phyloP scores from a whole-genome alignment of 306 rosid genomes.

The Hippophae rhamnoides region DNA sequence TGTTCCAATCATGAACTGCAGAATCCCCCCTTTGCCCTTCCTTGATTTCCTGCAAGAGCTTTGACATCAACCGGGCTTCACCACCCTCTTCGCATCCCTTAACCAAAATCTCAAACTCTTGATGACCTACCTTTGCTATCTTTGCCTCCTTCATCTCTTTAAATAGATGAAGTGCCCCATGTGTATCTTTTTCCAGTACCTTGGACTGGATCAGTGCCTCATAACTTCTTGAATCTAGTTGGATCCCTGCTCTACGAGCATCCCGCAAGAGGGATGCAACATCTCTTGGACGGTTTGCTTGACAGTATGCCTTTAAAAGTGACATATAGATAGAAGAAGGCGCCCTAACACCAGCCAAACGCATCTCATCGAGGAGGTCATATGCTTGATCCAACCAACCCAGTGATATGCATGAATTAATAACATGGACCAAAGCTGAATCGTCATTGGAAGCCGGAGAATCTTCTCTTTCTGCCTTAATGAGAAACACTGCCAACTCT shows the following conservation, averaged over 20 bases:
- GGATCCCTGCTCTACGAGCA: slow-evolving; percentile 76
- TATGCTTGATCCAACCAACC: slow-evolving; percentile 94
- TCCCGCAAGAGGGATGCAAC: slow-evolving; percentile 61
- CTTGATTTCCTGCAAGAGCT: slow-evolving; percentile 70
- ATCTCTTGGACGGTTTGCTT: slow-evolving; percentile 48
- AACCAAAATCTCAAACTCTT: slow-evolving; percentile 32
- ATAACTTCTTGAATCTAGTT: slow-evolving; percentile 65
- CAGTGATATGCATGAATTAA: slow-evolving; percentile 62
- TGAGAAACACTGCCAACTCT: slow-evolving; percentile 67
- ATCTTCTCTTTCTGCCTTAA: slow-evolving; percentile 58
- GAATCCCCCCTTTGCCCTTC: slow-evolving; percentile 60
- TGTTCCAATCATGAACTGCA: slow-evolving; percentile 90
- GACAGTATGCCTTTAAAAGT: slow-evolving; percentile 73
- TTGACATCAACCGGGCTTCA: slow-evolving; percentile 48
- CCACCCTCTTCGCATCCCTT: slow-evolving; percentile 29
- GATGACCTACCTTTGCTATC: slow-evolving; percentile 49
- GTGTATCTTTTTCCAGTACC: slow-evolving; percentile 61
- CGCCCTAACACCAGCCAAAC: slow-evolving; percentile 59
- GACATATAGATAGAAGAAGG: slow-evolving; percentile 57
- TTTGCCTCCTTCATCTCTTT: slow-evolving; percentile 72
- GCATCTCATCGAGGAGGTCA: slow-evolving; percentile 85
- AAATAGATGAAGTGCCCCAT: slow-evolving; percentile 63
- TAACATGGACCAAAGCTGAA: slow-evolving; percentile 64
- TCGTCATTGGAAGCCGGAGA: slow-evolving; percentile 62
- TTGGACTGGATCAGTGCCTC: slow-evolving; percentile 67